Evolutionary conservation across 495 filamentous ascomycete genomes (phyloP).

Genomic region (Aspergillus ellipticus): DNA sequence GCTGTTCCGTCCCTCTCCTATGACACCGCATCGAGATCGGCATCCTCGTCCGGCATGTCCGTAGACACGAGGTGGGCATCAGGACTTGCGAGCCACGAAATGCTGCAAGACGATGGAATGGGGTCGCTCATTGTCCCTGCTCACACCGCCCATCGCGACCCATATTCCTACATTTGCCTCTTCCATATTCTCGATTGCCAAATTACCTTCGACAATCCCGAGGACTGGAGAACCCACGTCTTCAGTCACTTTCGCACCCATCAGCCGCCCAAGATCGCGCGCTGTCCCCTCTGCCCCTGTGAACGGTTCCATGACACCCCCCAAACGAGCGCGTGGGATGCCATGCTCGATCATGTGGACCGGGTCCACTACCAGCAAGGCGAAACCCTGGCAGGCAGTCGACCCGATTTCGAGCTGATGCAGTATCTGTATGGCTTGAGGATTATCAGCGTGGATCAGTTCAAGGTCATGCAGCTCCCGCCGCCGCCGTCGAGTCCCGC

Average conservation of each 20-base stretch:
- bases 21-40: slow-evolving; percentile 15
- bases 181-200: slow-evolving; percentile 46
- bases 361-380: slow-evolving; percentile 35
- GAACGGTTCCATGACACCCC: slow-evolving; percentile 30
- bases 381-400: slow-evolving; percentile 37
- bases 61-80: slow-evolving; percentile 19
- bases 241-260: slow-evolving; percentile 42
- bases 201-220: slow-evolving; percentile 31
- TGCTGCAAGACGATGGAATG: slow-evolving; percentile 24
- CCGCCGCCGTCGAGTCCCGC: slow-evolving; percentile 42
- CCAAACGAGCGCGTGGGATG: slow-evolving; percentile 33
- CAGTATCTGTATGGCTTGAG: slow-evolving; percentile 40
- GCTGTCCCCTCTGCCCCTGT: slow-evolving; percentile 38
- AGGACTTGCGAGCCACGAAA: slow-evolving; percentile 15
- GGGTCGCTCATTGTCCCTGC: slow-evolving; percentile 24
- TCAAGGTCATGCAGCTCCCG: slow-evolving; percentile 43
- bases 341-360: slow-evolving; percentile 39
- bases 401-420: slow-evolving; percentile 45
- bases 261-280: slow-evolving; percentile 33
- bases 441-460: slow-evolving; percentile 44
- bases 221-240: slow-evolving; percentile 41
- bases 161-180: slow-evolving; percentile 36
- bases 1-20: slow-evolving; percentile 22
- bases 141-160: slow-evolving; percentile 11
- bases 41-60: slow-evolving; percentile 15